Percentiles rank a stretch among this genome's conserved stretches.
phyloP scores from a whole-genome alignment of 2,329 filamentous ascomycete species.

The Aspergillus pseudoviridinutans region DNA sequence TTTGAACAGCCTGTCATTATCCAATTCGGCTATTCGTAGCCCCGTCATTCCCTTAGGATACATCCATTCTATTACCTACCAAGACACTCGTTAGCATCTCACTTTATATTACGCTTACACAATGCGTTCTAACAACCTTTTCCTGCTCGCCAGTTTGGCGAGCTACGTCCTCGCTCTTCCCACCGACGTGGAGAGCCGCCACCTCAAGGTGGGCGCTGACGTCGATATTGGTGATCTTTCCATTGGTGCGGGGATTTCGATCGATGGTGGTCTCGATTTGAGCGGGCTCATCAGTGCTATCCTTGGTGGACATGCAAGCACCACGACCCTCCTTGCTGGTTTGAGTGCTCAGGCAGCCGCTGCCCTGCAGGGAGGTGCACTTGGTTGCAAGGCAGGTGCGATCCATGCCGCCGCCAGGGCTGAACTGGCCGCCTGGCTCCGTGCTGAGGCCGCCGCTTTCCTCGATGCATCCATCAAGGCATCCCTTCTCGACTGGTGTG shows the following conservation, averaged over 20 bases:
- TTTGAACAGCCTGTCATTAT: constrained; percentile 33
- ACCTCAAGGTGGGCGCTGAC: constrained; percentile 14
- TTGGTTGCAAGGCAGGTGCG: constrained; percentile 29
- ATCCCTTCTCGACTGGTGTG: constrained; percentile 30
- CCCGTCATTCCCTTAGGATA: constrained; percentile 13
- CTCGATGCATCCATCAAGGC: constrained; percentile 27
- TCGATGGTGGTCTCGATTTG: constrained; percentile 19
- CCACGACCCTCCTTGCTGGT: constrained; percentile 22
- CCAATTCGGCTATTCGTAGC: constrained; percentile 18
- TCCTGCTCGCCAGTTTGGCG: constrained; percentile 33
- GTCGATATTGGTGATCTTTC: constrained; percentile 3
- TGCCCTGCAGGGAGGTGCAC: constrained; percentile 32
- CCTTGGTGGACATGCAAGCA: constrained; percentile 18
- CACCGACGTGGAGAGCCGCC: constrained; percentile 26
- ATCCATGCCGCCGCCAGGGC: constrained; percentile 26
- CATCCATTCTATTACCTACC: constrained; percentile 14
- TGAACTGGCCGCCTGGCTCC: constrained; percentile 29
- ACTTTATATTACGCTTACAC: constrained; percentile 14
- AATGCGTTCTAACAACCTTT: constrained; percentile 24
- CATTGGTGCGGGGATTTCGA: constrained; percentile 9
- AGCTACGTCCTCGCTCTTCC: constrained; percentile 30
- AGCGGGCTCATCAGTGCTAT: constrained; percentile 19
- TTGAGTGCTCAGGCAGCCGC: constrained; percentile 32
- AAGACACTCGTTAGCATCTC: constrained; percentile 11
- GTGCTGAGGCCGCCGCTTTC: constrained; percentile 14